These are phyloP conservation scores for Phytophthora syringae DNA, from an alignment of 352 stramenopile species.

Conservation along the genomic window DNA sequence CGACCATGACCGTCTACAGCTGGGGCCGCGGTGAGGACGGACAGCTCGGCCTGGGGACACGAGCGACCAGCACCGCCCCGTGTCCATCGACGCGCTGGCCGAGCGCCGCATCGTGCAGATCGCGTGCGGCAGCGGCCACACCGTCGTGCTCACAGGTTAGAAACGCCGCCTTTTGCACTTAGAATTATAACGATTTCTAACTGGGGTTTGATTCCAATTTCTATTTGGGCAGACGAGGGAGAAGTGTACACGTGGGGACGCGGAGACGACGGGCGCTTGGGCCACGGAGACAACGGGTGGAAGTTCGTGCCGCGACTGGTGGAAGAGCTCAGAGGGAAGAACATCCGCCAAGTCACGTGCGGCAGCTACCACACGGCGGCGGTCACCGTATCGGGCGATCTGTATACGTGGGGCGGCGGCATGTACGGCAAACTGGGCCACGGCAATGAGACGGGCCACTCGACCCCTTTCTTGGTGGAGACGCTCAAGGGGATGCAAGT, in stretches of 20 bases:
- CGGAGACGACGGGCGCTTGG: slow-evolving; percentile 88
- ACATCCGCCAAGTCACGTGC: slow-evolving; percentile 93
- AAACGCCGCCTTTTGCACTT: not conserved
- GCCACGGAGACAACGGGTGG: slow-evolving; percentile 96
- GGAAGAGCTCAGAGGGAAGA: slow-evolving; percentile 91
- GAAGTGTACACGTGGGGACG: slow-evolving; percentile 92
- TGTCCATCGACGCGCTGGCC: slow-evolving; percentile 83
- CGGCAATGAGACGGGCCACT: slow-evolving; percentile 94
- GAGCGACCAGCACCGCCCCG: slow-evolving; percentile 86
- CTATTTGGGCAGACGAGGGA: slow-evolving; percentile 55
- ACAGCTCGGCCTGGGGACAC: slow-evolving; percentile 85
- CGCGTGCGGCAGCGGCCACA: slow-evolving; percentile 89
- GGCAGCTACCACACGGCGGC: slow-evolving; percentile 96
- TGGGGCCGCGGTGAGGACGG: slow-evolving; percentile 90
- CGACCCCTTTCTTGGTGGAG: slow-evolving; percentile 94
- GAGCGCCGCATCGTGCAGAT: slow-evolving; percentile 89
- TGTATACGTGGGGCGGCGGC: slow-evolving; percentile 95
- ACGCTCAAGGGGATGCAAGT: slow-evolving; percentile 91
- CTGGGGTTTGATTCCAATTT: too few species aligned
- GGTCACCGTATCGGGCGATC: slow-evolving; percentile 92
- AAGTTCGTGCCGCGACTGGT: slow-evolving; percentile 96
- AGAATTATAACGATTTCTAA: too few species aligned
- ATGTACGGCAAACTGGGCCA: slow-evolving; percentile 96
- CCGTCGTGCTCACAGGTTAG: slow-evolving; percentile 86
- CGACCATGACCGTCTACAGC: slow-evolving; percentile 77